Conservation (phyloP, 257 asterid species). For the Solanum virginianum region DNA sequence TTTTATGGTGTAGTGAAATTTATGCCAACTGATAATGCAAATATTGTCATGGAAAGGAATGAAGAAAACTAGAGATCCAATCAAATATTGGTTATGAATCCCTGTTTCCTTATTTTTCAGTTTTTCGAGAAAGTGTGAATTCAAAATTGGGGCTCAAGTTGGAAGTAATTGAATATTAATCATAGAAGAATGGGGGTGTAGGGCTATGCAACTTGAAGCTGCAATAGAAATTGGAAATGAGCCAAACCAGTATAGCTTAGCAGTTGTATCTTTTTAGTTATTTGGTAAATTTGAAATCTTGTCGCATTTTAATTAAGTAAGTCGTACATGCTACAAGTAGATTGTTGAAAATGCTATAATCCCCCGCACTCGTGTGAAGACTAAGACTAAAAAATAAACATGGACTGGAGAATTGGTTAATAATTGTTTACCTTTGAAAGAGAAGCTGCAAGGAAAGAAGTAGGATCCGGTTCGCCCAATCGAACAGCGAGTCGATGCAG, state of each 20-base stretch:
- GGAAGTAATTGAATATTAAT: background rate
- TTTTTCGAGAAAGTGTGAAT: background rate
- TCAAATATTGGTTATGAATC: background rate
- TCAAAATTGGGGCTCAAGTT: background rate
- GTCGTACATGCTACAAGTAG: background rate
- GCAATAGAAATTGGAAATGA: background rate
- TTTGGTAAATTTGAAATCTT: no score
- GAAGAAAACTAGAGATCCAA: no score
- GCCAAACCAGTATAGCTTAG: background rate
- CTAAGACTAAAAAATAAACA: background rate
- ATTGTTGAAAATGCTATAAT: background rate
- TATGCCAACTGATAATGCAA: background rate
- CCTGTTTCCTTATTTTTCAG: background rate
- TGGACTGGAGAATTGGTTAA: background rate
- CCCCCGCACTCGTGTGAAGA: background rate
- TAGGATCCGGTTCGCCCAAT: slow-evolving; percentile 73
- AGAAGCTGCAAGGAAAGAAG: slow-evolving; percentile 58
- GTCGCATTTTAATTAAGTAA: no score
- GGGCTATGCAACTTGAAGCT: background rate
- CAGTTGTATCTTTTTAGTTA: background rate
- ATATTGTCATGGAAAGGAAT: background rate
- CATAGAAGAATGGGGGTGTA: background rate
- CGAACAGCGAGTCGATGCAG: slow-evolving; percentile 65
- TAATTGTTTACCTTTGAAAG: slow-evolving; percentile 44
- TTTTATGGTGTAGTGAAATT: background rate